Evolutionary conservation across 2,329 filamentous ascomycete species (phyloP).

Genomic region (Alternaria ventricosa): DNA sequence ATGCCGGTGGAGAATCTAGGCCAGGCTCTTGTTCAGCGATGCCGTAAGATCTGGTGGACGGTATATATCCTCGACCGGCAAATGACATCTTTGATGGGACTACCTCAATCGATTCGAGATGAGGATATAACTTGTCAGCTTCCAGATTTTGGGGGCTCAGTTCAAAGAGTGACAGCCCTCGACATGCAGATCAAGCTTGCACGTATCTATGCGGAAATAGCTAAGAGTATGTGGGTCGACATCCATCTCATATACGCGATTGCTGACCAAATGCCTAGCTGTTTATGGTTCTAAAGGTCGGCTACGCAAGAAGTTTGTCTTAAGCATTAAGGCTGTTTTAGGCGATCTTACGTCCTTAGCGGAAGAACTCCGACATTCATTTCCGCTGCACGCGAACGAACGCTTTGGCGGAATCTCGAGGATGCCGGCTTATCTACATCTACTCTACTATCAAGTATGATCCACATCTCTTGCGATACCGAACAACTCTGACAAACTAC

Average conservation of each 20-base stretch:
- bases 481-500: neutral
- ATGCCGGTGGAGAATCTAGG: conserved; percentile 56
- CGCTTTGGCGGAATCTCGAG: conserved; percentile 51
- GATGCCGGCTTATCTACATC: conserved; percentile 48
- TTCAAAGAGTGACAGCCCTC: conserved; percentile 50
- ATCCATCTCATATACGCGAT: neutral
- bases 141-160: conserved; percentile 52
- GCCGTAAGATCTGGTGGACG: conserved; percentile 62
- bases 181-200: conserved; percentile 57
- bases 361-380: conserved; percentile 49
- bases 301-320: conserved; percentile 48
- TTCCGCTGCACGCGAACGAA: conserved; percentile 47
- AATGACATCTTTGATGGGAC: conserved; percentile 61
- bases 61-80: conserved; percentile 61
- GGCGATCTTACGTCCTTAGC: conserved; percentile 50
- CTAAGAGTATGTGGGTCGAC: conserved; percentile 49
- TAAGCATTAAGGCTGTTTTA: conserved; percentile 51
- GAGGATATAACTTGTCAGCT: conserved; percentile 59
- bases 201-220: conserved; percentile 54
- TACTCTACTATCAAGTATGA: conserved; percentile 50
- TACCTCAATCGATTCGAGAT: conserved; percentile 58
- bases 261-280: conserved; percentile 28
- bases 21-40: conserved; percentile 53
- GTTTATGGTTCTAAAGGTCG: conserved; percentile 56
- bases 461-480: neutral